Conservation (phyloP, 768 basidiomycete genomes). For the Neoboletus magnificus region DNA sequence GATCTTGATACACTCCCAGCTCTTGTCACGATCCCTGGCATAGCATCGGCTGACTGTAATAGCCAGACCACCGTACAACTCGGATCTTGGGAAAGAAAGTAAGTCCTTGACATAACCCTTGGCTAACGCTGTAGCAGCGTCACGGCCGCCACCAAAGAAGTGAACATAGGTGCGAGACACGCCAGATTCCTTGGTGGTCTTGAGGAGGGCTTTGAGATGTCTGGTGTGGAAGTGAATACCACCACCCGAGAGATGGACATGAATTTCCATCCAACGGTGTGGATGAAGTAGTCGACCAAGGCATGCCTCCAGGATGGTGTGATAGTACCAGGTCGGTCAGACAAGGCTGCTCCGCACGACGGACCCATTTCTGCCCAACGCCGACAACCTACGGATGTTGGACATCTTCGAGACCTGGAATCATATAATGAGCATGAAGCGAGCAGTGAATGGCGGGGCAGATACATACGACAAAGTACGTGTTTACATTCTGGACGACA, state of each 20-base stretch:
- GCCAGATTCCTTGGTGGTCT: constrained; percentile 81
- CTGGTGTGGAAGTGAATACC: constrained; percentile 96
- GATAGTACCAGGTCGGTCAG: constrained; percentile 65
- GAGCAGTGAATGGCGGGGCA: background rate
- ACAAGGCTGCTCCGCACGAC: constrained; percentile 71
- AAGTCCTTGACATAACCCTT: constrained; percentile 75
- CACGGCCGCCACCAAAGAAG: constrained; percentile 93
- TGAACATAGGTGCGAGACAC: constrained; percentile 88
- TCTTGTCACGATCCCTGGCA: constrained; percentile 95
- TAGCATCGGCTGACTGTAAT: constrained; percentile 91
- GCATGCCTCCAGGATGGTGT: constrained; percentile 93
- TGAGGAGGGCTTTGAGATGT: constrained; percentile 87
- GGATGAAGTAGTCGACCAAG: constrained; percentile 67
- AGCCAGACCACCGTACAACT: constrained; percentile 75
- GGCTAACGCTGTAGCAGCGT: constrained; percentile 86
- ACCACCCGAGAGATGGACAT: constrained; percentile 79
- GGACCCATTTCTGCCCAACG: constrained; percentile 70
- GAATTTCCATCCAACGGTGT: constrained; percentile 49
- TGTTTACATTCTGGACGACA: constrained; percentile 80
- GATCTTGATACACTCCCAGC: constrained; percentile 91
- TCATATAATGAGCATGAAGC: background rate
- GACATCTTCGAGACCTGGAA: constrained; percentile 86
- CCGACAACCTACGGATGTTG: constrained; percentile 75
- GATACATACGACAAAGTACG: constrained; percentile 85
- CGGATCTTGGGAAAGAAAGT: constrained; percentile 71